Base-by-base conservation (phyloP, 2,329 filamentous ascomycete species). In the Cladophialophora exuberans region DNA sequence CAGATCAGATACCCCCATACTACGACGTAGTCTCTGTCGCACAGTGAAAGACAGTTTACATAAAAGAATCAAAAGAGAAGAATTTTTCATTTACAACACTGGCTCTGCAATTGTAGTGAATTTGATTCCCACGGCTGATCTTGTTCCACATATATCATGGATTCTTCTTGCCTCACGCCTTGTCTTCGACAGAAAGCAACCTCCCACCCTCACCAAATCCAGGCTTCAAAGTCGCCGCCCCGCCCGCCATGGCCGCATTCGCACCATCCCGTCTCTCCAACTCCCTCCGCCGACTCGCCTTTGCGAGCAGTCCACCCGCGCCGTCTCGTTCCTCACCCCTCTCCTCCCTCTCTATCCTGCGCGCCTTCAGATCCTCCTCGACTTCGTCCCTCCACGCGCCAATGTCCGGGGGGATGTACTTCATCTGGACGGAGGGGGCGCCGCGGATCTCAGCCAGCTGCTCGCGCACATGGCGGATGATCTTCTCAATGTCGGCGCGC, bases 351-450 rank as follows among this genome's bases (percentile, higher is more conserved):
- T 61, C 63, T 5, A 49, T 70, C 48, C 74, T 68, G 60, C 76
- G 73, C 53, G 75, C 73, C 23, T 57, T 61, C 30, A 77, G 68
- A 56, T 78, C 76, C 46, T 71, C 70, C 62, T 79, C 76, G 6
- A 75, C 69, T 17, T 79, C 77, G 44, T 78, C 76, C 25, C 77
- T 69, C 54, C 79, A 61, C 0, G 79, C 83, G 15, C 81, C 79
- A 5, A 94, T 79, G 66, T 93, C 89, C 0, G 89, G 87, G 7
- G 90, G 90, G 49, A 97, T 88, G 39, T 84, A 81, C 63, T 84
- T 83, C 73, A 91, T 88, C 70, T 96, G 90, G 23, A 96, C 90
- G 65, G 90, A 96, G 0, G 94, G 94, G 6, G 90, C 90, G 31
- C 85, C 83, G 66, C 89, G 80, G 48, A 97, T 85, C 68, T 96